Conservation (phyloP, 2,329 filamentous ascomycete species). For the Claviceps capensis region DNA sequence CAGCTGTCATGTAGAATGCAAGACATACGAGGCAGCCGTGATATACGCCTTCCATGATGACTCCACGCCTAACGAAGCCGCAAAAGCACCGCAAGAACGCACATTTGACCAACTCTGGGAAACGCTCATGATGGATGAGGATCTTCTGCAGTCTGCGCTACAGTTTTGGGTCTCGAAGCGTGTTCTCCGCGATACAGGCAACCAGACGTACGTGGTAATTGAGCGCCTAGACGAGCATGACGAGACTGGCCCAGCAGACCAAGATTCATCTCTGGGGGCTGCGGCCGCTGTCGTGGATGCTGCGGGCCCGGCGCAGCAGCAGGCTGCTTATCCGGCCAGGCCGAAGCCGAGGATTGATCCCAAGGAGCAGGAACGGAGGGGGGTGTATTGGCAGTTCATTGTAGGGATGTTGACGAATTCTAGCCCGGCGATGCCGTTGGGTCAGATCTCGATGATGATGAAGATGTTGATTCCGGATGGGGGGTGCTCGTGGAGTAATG, state of each 20-base stretch:
- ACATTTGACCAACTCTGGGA: slow-evolving; percentile 40
- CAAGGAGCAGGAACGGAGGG: slow-evolving; percentile 45
- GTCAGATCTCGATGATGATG: slow-evolving; percentile 85
- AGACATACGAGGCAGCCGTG: slow-evolving; percentile 75
- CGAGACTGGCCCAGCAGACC: slow-evolving; percentile 14
- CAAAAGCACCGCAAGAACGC: slow-evolving; percentile 19
- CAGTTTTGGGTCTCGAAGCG: slow-evolving; percentile 58
- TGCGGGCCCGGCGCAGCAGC: slow-evolving; percentile 9
- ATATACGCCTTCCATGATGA: slow-evolving; percentile 65
- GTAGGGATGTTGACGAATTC: slow-evolving; percentile 91
- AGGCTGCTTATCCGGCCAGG: slow-evolving; percentile 19
- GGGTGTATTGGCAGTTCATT: slow-evolving; percentile 83
- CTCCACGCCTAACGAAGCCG: slow-evolving; percentile 1
- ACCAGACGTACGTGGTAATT: slow-evolving; percentile 51
- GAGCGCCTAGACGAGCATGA: slow-evolving; percentile 40
- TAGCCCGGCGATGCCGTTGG: slow-evolving; percentile 62
- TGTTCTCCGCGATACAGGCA: slow-evolving; percentile 44
- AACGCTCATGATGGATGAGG: slow-evolving; percentile 57
- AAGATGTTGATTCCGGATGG: slow-evolving; percentile 81
- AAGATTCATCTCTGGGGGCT: slow-evolving; percentile 13
- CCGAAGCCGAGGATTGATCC: slow-evolving; percentile 45
- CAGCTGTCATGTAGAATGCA: slow-evolving; percentile 55
- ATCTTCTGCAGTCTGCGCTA: slow-evolving; percentile 53
- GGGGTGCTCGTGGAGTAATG: slow-evolving; percentile 79
- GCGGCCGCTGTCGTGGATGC: slow-evolving; percentile 2